Evolutionary conservation across 257 asterid genomes (phyloP).

Genomic region (Fraxinus excelsior): DNA sequence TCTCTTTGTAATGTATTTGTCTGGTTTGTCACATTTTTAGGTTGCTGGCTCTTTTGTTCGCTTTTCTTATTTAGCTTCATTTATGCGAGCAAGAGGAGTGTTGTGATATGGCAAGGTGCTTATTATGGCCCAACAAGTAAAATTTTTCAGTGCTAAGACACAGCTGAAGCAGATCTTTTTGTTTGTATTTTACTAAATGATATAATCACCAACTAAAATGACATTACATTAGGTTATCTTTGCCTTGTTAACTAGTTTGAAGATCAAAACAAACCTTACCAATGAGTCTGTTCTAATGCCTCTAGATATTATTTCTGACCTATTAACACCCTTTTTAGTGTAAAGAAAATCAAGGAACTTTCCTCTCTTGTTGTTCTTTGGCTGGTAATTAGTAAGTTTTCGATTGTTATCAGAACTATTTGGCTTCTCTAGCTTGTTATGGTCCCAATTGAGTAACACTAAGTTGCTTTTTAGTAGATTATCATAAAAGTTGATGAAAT

Average conservation of each 20-base stretch:
- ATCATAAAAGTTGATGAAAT: too few species aligned
- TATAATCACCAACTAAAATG: not conserved
- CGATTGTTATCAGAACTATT: not conserved
- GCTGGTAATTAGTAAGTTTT: not conserved
- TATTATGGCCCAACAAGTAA: not conserved
- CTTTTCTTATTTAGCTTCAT: not conserved
- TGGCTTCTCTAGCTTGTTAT: not conserved
- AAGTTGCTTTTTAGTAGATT: too few species aligned
- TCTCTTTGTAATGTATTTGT: too few species aligned
- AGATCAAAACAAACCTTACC: not conserved
- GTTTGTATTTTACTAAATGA: not conserved
- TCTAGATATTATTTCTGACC: conserved; percentile 8
- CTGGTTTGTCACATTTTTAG: too few species aligned
- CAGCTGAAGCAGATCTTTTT: not conserved
- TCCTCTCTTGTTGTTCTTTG: conserved; percentile 4
- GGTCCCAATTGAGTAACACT: not conserved
- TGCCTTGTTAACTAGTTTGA: conserved; percentile 20
- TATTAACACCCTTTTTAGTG: conserved; percentile 10
- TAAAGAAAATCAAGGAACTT: not conserved
- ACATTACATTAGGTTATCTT: conserved; percentile 9
- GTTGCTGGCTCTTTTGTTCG: not conserved
- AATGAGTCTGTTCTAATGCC: not conserved
- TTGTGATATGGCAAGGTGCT: not conserved
- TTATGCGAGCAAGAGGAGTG: not conserved
- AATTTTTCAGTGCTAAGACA: not conserved